Evolutionary conservation across 495 filamentous ascomycete species (phyloP).

Genomic region (Trichoderma virens): DNA sequence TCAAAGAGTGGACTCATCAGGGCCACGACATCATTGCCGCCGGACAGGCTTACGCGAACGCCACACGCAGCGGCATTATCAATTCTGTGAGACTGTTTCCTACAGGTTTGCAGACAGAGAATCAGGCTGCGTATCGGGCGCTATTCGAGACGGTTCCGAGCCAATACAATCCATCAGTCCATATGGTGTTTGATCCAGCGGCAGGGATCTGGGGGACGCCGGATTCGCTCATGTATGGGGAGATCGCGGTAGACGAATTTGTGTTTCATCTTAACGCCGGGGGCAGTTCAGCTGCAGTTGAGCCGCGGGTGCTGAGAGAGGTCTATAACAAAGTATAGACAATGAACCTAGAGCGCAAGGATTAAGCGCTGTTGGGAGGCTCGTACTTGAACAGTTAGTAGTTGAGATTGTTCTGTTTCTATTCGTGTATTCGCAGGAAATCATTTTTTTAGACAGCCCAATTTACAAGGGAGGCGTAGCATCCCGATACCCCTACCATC

Average conservation of each 20-base stretch:
- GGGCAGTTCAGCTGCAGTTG: background rate
- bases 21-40: background rate
- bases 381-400: too few relatives aligned
- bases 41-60: background rate
- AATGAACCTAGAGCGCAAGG: background rate
- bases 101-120: background rate
- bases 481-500: too few relatives aligned
- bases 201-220: background rate
- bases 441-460: too few relatives aligned
- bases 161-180: background rate
- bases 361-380: background rate
- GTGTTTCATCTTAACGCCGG: background rate
- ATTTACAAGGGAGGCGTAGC: too few relatives aligned
- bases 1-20: slow-evolving; percentile 22
- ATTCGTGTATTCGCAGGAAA: too few relatives aligned
- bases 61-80: background rate
- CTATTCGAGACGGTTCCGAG: background rate
- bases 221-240: background rate
- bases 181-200: background rate
- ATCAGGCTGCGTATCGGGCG: background rate
- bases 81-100: background rate
- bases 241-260: background rate
- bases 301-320: background rate
- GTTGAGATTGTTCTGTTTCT: too few relatives aligned
- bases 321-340: background rate